A percentile compares a stretch with the other conserved stretches of the same genome.
Conservation (phyloP, 73 alveolate genomes). For the Blepharisma stoltei region DNA sequence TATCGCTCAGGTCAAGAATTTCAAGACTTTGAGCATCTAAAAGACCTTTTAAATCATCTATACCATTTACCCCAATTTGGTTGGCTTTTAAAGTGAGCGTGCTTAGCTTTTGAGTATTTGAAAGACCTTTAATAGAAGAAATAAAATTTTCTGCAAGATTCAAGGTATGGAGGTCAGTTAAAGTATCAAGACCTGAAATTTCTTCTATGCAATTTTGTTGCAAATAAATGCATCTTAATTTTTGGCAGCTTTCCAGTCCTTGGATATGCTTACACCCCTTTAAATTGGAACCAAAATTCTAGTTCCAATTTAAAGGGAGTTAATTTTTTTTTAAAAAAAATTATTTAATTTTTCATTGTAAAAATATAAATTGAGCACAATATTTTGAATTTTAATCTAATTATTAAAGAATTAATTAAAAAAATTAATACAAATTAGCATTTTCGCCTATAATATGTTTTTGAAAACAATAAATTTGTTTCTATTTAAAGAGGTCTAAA, state of each 20-base stretch:
- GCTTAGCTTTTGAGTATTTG: conserved; percentile 47
- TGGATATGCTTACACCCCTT: conserved; percentile 87
- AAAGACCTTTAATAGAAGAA: conserved; percentile 58
- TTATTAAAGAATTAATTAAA: no score
- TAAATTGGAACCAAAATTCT: no score
- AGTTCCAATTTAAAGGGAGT: no score
- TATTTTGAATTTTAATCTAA: no score
- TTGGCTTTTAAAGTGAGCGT: conserved; percentile 74
- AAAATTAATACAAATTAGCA: no score
- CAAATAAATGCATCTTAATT: conserved; percentile 68
- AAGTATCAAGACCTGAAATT: conserved; percentile 77
- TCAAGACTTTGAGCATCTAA: conserved; percentile 40
- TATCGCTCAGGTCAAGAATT: conserved; percentile 93
- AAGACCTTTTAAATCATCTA: conserved; percentile 37
- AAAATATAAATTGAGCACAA: no score
- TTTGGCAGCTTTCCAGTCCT: conserved; percentile 67
- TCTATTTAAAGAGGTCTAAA: no score
- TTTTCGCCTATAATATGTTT: no score
- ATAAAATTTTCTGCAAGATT: conserved; percentile 85
- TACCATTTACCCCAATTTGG: conserved; percentile 77
- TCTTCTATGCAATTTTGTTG: conserved; percentile 84
- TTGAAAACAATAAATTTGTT: no score
- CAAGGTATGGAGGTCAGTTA: conserved; percentile 62
- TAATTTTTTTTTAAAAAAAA: no score
- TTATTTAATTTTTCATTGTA: no score